Evolutionary conservation across 2,329 filamentous ascomycete genomes (phyloP), one percentile per base, ranked within the genome.

Genomic region (Beauveria medogensis): DNA sequence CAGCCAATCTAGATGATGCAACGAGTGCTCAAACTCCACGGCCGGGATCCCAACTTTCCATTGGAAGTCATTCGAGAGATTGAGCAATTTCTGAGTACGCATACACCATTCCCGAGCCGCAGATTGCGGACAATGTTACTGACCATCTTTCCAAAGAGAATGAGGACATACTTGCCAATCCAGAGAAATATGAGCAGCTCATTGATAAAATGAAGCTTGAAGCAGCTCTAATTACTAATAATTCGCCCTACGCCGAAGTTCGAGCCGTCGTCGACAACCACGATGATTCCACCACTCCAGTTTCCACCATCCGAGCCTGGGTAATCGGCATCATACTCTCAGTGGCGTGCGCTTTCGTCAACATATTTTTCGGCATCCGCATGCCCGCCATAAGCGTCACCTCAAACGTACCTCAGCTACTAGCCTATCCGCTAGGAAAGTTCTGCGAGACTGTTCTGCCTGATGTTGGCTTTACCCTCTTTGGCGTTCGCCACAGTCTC

Each of bases 241-340:
- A 73, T 62, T 74, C 71, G 30, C 68, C 75, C 5, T 75, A 75
- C 63, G 66, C 75, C 51, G 73, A 77, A 65, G 77, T 78, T n/a
- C 74, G 77, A 44, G 75, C 77, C 30, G 75, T 78, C 2, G 77
- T 80, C 4, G 71, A 76, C 24, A 73, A 76, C 14, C 72, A 72
- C 1, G 78, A 80, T 60, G 77, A 78, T 28, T 64, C 68, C 0
- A 67, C 67, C 20, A 68, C 75, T 0, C 75, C 76, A 3, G 73
- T 74, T 10, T 73, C 72, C n/a, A 80, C 76, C 1, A 71, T 77
- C 20, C 69, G 75, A 1, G 71, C 72, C n/a, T 74, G 75, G 65
- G 30, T 70, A 2, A 65, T 78, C n/a, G 74, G 74, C 1, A 69
- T 75, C 1, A 20, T 74, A 8, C 74, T 73, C 47, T 67, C 70